phyloP scores from a whole-genome alignment of 2,329 filamentous ascomycete species.

The Neocucurbitaria cava region DNA sequence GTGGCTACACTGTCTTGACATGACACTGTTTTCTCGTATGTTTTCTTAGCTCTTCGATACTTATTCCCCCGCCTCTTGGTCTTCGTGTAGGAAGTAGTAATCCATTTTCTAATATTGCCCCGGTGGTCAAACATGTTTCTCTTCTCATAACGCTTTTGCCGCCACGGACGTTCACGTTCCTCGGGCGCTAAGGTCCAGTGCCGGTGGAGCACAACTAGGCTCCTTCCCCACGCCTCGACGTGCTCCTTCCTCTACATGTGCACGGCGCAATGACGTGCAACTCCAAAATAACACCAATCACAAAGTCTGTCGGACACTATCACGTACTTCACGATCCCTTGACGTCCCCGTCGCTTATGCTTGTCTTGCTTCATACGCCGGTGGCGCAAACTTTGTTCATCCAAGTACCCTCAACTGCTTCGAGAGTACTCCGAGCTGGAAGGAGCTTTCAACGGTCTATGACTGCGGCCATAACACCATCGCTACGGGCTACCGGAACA shows the following conservation, averaged over 20 bases:
- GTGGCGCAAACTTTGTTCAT: too few relatives aligned
- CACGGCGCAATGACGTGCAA: background rate
- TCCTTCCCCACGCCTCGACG: background rate
- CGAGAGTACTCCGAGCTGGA: background rate
- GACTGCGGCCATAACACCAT: background rate
- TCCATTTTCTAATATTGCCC: slow-evolving; percentile 48
- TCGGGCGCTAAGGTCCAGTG: background rate
- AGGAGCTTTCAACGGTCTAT: background rate
- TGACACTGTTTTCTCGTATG: slow-evolving; percentile 48
- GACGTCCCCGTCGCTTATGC: background rate
- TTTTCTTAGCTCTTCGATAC: slow-evolving; percentile 51
- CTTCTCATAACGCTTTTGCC: background rate
- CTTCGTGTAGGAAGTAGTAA: slow-evolving; percentile 51
- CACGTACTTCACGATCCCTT: background rate
- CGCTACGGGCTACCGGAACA: background rate
- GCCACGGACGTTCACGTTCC: background rate
- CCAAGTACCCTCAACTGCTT: background rate
- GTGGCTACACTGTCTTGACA: slow-evolving; percentile 38
- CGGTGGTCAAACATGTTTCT: slow-evolving; percentile 23
- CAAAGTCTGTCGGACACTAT: background rate
- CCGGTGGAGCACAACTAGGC: background rate
- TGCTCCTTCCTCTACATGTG: background rate
- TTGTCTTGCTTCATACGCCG: background rate
- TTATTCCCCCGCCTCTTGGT: slow-evolving; percentile 49
- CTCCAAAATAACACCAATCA: background rate